These are phyloP conservation scores for Sporothrix brunneoviolacea DNA, from an alignment of 2,329 filamentous ascomycete species.

Conservation along the genomic window DNA sequence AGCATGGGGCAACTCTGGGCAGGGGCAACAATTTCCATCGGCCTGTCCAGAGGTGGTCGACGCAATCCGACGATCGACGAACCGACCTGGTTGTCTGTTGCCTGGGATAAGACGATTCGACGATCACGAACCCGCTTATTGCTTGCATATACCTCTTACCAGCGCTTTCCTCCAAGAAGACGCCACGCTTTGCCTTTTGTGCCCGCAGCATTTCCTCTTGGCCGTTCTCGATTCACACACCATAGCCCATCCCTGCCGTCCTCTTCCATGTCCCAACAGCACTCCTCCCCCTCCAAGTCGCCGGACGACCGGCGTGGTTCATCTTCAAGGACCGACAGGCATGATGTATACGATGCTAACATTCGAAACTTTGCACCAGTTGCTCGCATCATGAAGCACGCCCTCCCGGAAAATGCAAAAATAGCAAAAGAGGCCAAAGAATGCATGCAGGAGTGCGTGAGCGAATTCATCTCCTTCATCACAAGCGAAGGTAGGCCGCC, in stretches of 20 bases:
- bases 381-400: constrained; percentile 97
- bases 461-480: constrained; percentile 99
- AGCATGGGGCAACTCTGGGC: neutral
- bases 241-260: neutral
- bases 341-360: constrained; percentile 72
- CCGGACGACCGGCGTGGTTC: constrained; percentile 39
- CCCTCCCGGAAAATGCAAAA: constrained; percentile 95
- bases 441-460: constrained; percentile 99
- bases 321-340: constrained; percentile 40
- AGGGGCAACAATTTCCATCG: neutral
- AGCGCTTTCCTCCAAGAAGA: too few species aligned
- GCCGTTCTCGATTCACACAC: too few species aligned
- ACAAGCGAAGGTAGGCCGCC: constrained; percentile 95
- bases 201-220: too few species aligned
- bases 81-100: too few species aligned
- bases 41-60: neutral
- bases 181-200: neutral
- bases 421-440: constrained; percentile 99
- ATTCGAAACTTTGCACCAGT: constrained; percentile 93
- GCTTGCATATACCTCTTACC: neutral
- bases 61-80: neutral
- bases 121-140: neutral
- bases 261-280: constrained; percentile 51
- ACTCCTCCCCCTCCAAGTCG: constrained; percentile 41
- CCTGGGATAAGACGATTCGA: neutral